Base-by-base conservation (phyloP, 2,329 filamentous ascomycete genomes). In the Ophiostoma sp. region DNA sequence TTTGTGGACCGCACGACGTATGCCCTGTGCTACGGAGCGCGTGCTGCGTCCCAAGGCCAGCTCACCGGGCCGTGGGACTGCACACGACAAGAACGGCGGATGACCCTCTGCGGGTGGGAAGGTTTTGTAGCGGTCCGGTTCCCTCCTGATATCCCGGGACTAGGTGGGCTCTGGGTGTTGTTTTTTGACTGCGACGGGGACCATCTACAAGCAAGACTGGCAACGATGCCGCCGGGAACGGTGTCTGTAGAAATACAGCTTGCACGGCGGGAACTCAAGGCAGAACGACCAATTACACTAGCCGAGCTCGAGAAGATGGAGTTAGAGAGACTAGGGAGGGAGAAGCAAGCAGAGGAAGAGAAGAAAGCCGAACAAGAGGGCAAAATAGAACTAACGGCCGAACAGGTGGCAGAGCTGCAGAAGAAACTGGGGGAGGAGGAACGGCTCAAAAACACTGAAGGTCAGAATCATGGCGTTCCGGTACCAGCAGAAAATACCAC, bases 211-310 rank as follows among this genome's bases (percentile, higher is more conserved):
- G 75, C 74, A 0, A 85, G 83, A 72, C 75, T 86, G 3, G 77
- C 67, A 0, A 42, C 47, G 8, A 64, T 70, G 65, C 69, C 79
- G 0, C 74, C 76, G 65, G 82, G 80, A 2, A 82, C 79, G 2
- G 77, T 81, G 12, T 80, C 87, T 0, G 77, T 87, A 6, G 85
- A 87, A 67, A 75, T 88, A 3, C 84, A 87, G 73, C 75, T 87
- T 38, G 77, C 77, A 1, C 78, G 84, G 11, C 81, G 80, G 27
- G 85, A 87, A 73, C 82, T 81, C 47, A 68, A 68, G n/a, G 66
- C 66, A 7, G 49, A 62, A 38, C 58, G 62, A 16, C 71, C 71
- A 7, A 66, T 65, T 11, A 49, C 66, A 4, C 58, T 69, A 1
- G 40, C 40, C 9, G 62, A 64, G 16, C 41, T 44, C 3, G 62